Evolutionary conservation across 495 filamentous ascomycete genomes (phyloP), one percentile per base, ranked within the genome.

Genomic region (Rostrohypoxylon terebratum): DNA sequence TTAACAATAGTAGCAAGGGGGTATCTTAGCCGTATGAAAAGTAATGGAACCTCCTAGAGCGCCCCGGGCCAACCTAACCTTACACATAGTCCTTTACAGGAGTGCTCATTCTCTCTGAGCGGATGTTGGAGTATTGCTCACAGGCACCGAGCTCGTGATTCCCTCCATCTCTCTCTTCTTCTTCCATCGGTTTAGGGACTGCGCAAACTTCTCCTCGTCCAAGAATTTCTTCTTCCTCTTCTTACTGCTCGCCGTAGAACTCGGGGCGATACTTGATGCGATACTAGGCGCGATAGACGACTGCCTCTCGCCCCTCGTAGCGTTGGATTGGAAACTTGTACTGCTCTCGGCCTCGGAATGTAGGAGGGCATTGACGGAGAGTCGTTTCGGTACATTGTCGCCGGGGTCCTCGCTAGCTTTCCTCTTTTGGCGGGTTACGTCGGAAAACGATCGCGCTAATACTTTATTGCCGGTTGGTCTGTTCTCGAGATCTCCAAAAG

Each of bases 91-190:
- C 9, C 14, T 48, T 69, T 63, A 40, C 28, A 42, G 9, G 21
- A 10, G 1, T 18, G 3, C 5, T 44, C 61, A 65, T 68, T 72
- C 59, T 25, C 57, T 76, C 59, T 73, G 70, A 20, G 51, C 71
- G 21, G 76, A 76, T 4, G 64, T 74, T 4, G 75, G 73, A 11
- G 68, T 74, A 28, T 68, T 73, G 18, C 21, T 68, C 4, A 63
- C 31, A 34, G 71, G 71, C 7, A 68, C 63, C 31, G 71, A 70
- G 23, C 75, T 75, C 7, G 69, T 33, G 36, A 75, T 71, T 11
- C 63, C 63, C 2, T 76, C 68, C 28, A 47, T 73, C 18, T 59
- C 45, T 14, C 57, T 20, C 23, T 55, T 44, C 31, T 67, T 70
- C 38, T 65, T 67, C 20, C 68, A 54, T 16, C 62, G 68, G 28